A percentile compares a stretch with the other conserved stretches of the same genome.
Evolutionary conservation across 1,284 basidiomycete species (phyloP).

Genomic region (Paramarasmius palmivorus): DNA sequence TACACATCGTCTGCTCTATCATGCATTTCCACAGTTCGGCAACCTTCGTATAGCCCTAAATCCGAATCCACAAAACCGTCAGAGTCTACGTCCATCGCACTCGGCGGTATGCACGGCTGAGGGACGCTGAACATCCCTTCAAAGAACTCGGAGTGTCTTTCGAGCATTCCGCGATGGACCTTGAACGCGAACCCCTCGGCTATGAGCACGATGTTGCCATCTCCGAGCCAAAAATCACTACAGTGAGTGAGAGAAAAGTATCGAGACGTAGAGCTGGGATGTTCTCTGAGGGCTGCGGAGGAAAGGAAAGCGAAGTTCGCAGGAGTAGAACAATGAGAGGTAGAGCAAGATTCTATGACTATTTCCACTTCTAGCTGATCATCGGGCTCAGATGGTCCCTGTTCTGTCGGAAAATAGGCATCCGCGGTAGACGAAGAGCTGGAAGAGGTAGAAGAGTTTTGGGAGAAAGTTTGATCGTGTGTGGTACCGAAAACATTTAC

Average conservation of each 20-base stretch:
- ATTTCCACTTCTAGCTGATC: too few species aligned
- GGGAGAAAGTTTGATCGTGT: too few species aligned
- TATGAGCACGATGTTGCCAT: constrained; percentile 42
- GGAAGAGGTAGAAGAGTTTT: too few species aligned
- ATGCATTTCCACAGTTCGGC: constrained; percentile 29
- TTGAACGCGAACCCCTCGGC: constrained; percentile 36
- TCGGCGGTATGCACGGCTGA: constrained; percentile 22
- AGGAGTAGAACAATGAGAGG: too few species aligned
- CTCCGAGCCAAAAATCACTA: constrained; percentile 35
- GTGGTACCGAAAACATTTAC: too few species aligned
- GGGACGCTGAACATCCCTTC: constrained; percentile 38
- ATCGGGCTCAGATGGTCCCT: too few species aligned
- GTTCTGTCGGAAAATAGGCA: too few species aligned
- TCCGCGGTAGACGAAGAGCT: too few species aligned
- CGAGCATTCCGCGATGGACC: constrained; percentile 41
- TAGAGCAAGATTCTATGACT: too few species aligned
- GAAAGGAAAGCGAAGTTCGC: too few species aligned
- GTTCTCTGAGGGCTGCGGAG: too few species aligned
- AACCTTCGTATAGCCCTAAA: constrained; percentile 21
- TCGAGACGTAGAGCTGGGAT: too few species aligned
- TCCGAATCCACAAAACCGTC: constrained; percentile 27
- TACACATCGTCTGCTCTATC: constrained; percentile 24
- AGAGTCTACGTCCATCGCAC: constrained; percentile 3
- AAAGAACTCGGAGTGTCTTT: constrained; percentile 44
- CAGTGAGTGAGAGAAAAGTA: not conserved